phyloP scores from a whole-genome alignment of 768 basidiomycete species.

The Mycena polygramma region DNA sequence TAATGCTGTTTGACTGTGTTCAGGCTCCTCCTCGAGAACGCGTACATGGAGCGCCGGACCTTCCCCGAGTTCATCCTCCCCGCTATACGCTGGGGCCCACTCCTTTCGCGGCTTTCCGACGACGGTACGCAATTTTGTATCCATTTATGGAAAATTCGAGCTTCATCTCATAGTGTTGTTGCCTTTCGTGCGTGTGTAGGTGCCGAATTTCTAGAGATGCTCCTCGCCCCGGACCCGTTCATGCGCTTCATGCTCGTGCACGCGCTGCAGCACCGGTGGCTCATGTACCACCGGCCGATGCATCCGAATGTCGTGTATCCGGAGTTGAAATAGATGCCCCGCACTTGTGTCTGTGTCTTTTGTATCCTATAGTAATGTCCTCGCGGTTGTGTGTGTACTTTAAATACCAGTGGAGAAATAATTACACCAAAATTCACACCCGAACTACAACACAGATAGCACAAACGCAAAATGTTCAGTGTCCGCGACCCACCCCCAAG shows the following conservation, averaged over 20 bases:
- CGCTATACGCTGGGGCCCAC: not conserved
- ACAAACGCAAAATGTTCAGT: too few species aligned
- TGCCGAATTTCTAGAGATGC: not conserved
- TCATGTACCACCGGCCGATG: constrained; percentile 18
- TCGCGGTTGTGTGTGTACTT: too few species aligned
- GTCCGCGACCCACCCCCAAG: too few species aligned
- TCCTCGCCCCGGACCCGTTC: not conserved
- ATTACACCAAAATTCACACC: too few species aligned
- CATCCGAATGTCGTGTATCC: constrained; percentile 21
- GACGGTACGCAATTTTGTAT: constrained; percentile 1
- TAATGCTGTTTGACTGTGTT: not conserved
- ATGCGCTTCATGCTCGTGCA: not conserved
- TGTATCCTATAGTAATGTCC: too few species aligned
- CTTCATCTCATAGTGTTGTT: not conserved
- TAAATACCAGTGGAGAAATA: too few species aligned
- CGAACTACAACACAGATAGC: too few species aligned
- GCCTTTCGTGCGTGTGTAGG: not conserved
- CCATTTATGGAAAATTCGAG: not conserved
- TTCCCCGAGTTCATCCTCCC: not conserved
- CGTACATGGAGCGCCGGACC: not conserved
- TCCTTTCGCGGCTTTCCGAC: constrained; percentile 6
- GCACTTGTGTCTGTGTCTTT: too few species aligned
- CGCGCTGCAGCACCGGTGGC: constrained; percentile 4
- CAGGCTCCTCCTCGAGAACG: constrained; percentile 8
- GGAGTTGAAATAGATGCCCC: not conserved